Evolutionary conservation across 441 rosid genomes (phyloP), one percentile per base, ranked within the genome.

Genomic region (Metrosideros polymorpha): DNA sequence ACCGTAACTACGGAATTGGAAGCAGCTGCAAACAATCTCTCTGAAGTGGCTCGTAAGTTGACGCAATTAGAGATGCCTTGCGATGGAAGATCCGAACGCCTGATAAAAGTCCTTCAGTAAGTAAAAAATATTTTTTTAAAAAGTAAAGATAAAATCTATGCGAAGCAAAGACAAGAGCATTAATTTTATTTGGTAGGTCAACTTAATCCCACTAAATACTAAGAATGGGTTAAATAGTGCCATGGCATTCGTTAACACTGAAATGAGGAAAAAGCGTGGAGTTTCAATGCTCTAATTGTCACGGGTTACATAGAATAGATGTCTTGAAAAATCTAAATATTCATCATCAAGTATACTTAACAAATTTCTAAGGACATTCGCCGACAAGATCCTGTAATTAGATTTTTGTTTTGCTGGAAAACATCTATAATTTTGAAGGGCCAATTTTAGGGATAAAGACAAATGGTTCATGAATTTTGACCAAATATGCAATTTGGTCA

Each of bases 1-100:
- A 5, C 25, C 0, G 0, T 35, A 35, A 10, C 12, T 2, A 0
- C 6, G 25, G 25, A 12, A 39, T 22, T 22, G 27, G 47, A 39
- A 32, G 27, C 7, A 32, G 3, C 18, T 63, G 76, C 76, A 63
- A 63, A 9, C 0, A 71, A 22, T 71, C 79, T 71, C 79, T 71
- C 15, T 3, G 12, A 10, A 19, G 14, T 35, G 19, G 13, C 0
- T 12, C 4, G 0, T 25, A 66, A 66, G 47, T 66, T 0, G 14
- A 35, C 45, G 39, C 4, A 19, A 10, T 19, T 30, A 9, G 1
- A 66, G 25, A 66, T 10, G n/a, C 10, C 12, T 35, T 66, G 4
- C 25, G 2, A 6, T 66, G 2, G n/a, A 66, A 19, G n/a, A 66
- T 66, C 79, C 14, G 12, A 66, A 66, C 13, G 45, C 47, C 9